Evolutionary conservation across 148 eudicot genomes (phyloP), one percentile per base, ranked within the genome.

Genomic region (Heliamphora exappendiculata): DNA sequence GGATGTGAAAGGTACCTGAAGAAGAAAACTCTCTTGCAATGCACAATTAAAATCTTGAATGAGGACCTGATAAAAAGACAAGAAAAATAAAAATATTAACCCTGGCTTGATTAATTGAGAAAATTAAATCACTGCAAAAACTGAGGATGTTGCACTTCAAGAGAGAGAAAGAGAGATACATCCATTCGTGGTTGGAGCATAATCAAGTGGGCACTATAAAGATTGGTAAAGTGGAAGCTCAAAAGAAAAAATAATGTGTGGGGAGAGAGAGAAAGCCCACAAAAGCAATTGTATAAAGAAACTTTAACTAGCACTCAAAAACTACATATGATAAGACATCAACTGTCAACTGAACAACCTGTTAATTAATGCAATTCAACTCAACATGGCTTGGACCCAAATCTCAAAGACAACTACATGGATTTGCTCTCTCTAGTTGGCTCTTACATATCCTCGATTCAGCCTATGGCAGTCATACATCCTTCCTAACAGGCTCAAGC

Each of bases 21-120:
- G 91, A 75, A 95, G 91, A 75, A 95, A 91, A 84, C 87, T 95
- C 81, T 95, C 99, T 87, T 93, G 99, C 84, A 95, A 77, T 47
- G 99, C 99, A 84, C 99, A 95, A 65, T 95, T 95, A 78, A 89
- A 95, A 84, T 95, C 99, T 80, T 89, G 97, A 81, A 91, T 72
- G 49, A 92, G 98, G 78, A 85, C 97, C 99, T 95, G 79, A 19
- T 72, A 16, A 54, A 51, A 26, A 75, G 22, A 80, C 75, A 76
- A 78, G 75, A 51, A 70, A 62, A 28, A 63, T 16, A 78, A 45
- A 13, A 67, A 57, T 53, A 53, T 67, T 13, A 77, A 62, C 45
- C 26, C 19, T 60, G 33, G 75, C 74, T 22, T 33, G 19, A 33
- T 17, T 53, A 7, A 47, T 6, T 28, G 22, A 70, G 16, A 8